Base-by-base conservation (phyloP, 768 basidiomycete genomes). In the Podaxis rugospora region DNA sequence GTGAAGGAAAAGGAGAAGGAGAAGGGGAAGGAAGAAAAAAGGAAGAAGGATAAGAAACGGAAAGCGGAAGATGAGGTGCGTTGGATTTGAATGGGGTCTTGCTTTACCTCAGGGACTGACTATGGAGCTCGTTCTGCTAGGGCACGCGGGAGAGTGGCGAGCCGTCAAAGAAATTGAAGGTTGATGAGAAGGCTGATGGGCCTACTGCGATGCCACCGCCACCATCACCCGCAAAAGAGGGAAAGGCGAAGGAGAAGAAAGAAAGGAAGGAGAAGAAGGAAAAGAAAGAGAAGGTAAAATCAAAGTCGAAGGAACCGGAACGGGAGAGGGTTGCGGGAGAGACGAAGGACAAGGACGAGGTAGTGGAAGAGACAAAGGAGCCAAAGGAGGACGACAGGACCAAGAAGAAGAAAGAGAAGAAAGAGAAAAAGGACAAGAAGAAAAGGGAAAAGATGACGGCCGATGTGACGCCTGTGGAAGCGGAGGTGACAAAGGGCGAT, bases 31-130 rank as follows among this genome's bases (percentile, higher is more conserved):
- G 36, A 55, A 51, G 57, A 57, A 25, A 69, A 70, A 62, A 68
- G 71, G 63, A 72, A 74, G 65, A 71, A 77, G 64, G 71, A 76
- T 51, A 76, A 78, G 62, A 75, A 76, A 59, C 67, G 74, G 51
- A 76, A 76, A 60, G 68, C 70, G 2, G 74, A 73, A 10, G 75
- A 72, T 50, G 64, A 65, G 47, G 76, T 74, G 57, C 53, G 66
- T 56, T 4, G 35, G 49, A n/a, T 61, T 47, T 46, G 51, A 9
- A 21, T 25, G 32, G 1, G 52, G 61, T 18, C 21, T 47, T 25
- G 11, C 36, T 18, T 21, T 16, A 16, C 5, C 2, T 18, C 42
- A 13, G 32, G 16, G 18, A 13, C 52, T 18, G 36, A 42, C n/a
- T n/a, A 25, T 7, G 32, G 32, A 9, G 32, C 7, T 6, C 4